Evolutionary conservation across 2,329 filamentous ascomycete species (phyloP), one percentile per base, ranked within the genome.

Genomic region (Sporothrix schenckii): DNA sequence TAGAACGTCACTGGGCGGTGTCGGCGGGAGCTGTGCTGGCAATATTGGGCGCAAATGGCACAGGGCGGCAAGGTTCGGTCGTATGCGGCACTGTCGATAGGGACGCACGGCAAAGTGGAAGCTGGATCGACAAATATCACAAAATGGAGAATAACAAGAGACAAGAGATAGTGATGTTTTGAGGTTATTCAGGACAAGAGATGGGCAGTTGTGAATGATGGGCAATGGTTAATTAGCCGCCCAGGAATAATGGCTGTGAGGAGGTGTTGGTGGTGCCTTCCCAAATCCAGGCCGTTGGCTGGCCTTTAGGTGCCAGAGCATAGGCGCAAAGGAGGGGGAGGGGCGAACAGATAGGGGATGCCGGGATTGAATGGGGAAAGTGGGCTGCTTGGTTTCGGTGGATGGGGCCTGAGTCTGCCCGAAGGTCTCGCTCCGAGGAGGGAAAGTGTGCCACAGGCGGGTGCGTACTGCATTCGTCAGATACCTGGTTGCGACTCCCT

Each of bases 41-140:
- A 58, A 69, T 21, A 52, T 71, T 71, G 70, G 70, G 70, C 70
- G 53, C 52, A 69, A 66, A 50, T 50, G 56, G 49, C 50, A 41
- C 44, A n/a, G 47, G 70, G 67, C 70, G 70, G 70, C 60, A 67
- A 66, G 53, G 10, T 24, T 24, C 4, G 21, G 52, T 41, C 14
- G 58, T 58, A 34, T 44, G 60, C 19, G 9, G 52, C 1, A 41
- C 19, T 49, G 52, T 21, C 10, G 21, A 52, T 21, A 39, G 39
- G 39, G 52, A 41, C 10, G 39, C 9, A 41, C 24, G 21, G 24
- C 52, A 58, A 34, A n/a, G 53, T 30, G 34, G 7, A 21, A 47
- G 39, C 39, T 19, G 2, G n/a, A n/a, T 19, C 30, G 21, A 44
- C 34, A 49, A 19, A 11, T 56, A 58, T 39, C 30, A 58, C 24